Evolutionary conservation across 176 grass and related monocot species (phyloP).

Genomic region (Alopecurus myosuroides): DNA sequence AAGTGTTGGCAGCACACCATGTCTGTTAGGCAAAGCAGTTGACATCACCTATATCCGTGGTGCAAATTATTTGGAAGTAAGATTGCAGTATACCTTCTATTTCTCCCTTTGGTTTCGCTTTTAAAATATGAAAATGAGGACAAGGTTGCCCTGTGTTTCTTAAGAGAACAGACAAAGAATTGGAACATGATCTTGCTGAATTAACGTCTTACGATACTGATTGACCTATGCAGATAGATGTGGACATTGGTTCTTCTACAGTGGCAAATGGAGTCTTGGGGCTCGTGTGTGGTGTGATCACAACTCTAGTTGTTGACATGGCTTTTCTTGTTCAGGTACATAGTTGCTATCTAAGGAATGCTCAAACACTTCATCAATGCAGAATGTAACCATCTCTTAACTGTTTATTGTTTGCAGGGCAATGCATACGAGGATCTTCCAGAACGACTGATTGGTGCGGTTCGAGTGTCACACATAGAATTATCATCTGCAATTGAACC

Average conservation of each 20-base stretch:
- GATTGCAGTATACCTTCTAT: neutral
- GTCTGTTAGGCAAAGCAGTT: conserved; percentile 95
- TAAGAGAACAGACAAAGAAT: neutral
- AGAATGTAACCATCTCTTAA: neutral
- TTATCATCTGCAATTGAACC: conserved; percentile 75
- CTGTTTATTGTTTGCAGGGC: conserved; percentile 30
- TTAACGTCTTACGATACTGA: conserved; percentile 17
- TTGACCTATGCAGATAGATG: conserved; percentile 67
- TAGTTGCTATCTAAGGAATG: neutral
- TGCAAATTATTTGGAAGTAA: conserved; percentile 85
- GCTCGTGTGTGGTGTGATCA: conserved; percentile 85
- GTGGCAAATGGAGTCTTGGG: conserved; percentile 97
- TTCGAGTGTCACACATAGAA: conserved; percentile 85
- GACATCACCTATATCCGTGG: conserved; percentile 91
- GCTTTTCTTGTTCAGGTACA: conserved; percentile 95
- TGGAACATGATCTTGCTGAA: neutral
- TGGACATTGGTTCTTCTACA: conserved; percentile 96
- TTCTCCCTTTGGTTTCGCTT: neutral
- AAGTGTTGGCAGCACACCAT: conserved; percentile 93
- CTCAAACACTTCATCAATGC: neutral
- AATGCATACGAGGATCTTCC: conserved; percentile 82
- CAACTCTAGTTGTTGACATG: conserved; percentile 94
- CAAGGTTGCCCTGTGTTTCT: neutral
- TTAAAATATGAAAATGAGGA: neutral
- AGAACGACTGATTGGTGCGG: conserved; percentile 88